Conservation (phyloP, 768 basidiomycete species). For the Gloeopeniophorella convolvens region DNA sequence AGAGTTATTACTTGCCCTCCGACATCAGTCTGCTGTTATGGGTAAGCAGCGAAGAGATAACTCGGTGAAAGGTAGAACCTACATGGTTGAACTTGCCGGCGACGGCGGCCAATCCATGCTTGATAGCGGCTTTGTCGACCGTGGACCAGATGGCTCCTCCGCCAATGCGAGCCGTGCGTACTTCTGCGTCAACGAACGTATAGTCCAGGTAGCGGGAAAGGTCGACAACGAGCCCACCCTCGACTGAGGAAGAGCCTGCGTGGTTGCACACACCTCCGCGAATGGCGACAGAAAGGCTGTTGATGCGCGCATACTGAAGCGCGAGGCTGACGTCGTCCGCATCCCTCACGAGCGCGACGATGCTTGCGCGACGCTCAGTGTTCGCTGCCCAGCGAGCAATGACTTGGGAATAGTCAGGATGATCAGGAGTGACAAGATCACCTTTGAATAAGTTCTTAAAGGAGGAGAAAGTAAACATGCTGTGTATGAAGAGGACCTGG, state of each 20-base stretch:
- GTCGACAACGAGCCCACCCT: constrained; percentile 46
- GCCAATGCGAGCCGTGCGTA: constrained; percentile 35
- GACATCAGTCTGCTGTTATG: constrained; percentile 39
- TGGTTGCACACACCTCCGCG: constrained; percentile 43
- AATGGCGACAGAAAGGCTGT: constrained; percentile 37
- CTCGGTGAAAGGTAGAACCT: too few species aligned
- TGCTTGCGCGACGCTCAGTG: constrained; percentile 32
- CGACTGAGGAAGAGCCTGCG: constrained; percentile 37
- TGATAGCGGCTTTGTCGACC: constrained; percentile 38
- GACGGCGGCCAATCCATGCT: constrained; percentile 43
- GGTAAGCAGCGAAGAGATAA: neutral
- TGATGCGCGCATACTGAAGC: constrained; percentile 32
- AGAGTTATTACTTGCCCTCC: constrained; percentile 35
- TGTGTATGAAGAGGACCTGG: too few species aligned
- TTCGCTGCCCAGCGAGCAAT: constrained; percentile 41
- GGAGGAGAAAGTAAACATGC: constrained; percentile 18
- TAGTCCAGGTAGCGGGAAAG: constrained; percentile 37
- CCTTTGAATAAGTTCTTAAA: constrained; percentile 33
- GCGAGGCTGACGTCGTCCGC: constrained; percentile 34
- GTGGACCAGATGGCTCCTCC: constrained; percentile 42
- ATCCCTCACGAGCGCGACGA: constrained; percentile 40
- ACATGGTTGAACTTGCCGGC: constrained; percentile 46
- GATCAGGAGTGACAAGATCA: constrained; percentile 35
- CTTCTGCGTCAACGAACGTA: constrained; percentile 34
- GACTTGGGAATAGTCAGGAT: constrained; percentile 33